Conservation (phyloP, 2,329 filamentous ascomycete genomes). For the Diaporthe caulivora region DNA sequence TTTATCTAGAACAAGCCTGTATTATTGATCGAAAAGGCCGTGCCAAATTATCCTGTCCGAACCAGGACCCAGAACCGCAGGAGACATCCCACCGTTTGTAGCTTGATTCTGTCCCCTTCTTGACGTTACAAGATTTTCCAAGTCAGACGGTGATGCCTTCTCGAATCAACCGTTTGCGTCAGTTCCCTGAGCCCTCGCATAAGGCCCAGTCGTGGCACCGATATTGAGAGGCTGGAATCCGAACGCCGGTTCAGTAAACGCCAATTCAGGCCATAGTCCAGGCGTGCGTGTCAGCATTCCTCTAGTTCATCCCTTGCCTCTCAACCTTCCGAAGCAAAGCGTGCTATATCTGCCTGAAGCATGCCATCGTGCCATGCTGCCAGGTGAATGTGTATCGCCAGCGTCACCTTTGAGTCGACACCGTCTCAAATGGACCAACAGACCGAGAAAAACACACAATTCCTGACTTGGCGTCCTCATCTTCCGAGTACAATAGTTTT, state of each 20-base stretch:
- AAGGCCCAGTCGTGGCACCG: not conserved
- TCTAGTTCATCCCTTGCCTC: not conserved
- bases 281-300: not conserved
- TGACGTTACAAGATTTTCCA: not conserved
- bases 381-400: no score
- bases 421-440: not conserved
- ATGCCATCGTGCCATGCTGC: not conserved
- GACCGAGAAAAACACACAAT: not conserved
- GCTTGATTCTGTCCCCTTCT: not conserved
- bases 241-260: not conserved
- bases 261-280: not conserved
- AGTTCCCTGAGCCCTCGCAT: not conserved
- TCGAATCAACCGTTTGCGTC: not conserved
- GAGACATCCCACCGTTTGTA: not conserved
- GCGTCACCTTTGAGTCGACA: not conserved
- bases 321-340: not conserved
- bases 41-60: slow-evolving; percentile 11
- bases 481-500: not conserved
- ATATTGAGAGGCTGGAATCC: not conserved
- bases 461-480: no score
- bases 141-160: not conserved
- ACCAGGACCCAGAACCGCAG: not conserved
- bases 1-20: slow-evolving; percentile 36
- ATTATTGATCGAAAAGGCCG: slow-evolving; percentile 29
- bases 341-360: not conserved